Evolutionary conservation across 2,329 filamentous ascomycete genomes (phyloP).

Genomic region (Pseudocercospora macadamiae): DNA sequence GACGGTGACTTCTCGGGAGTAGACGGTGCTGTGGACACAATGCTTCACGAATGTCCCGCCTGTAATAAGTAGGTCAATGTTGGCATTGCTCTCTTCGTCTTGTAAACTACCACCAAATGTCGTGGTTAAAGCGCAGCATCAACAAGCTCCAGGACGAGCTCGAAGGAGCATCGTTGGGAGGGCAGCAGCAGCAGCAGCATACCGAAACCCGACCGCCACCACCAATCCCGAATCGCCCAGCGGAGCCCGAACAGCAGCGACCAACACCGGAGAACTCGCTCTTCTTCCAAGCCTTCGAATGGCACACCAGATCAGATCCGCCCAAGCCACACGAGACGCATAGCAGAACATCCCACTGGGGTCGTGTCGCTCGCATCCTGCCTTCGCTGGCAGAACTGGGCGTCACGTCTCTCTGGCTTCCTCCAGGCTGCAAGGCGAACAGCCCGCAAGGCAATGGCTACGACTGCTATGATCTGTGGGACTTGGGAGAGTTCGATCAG

Average conservation of each 20-base stretch:
- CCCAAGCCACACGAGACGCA: constrained; percentile 32
- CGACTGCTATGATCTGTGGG: constrained; percentile 64
- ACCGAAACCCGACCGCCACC: not conserved
- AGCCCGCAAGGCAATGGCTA: constrained; percentile 67
- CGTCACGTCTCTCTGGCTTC: constrained; percentile 67
- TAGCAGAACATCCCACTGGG: constrained; percentile 51
- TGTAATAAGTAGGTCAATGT: not conserved
- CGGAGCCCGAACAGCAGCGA: not conserved
- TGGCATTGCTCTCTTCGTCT: not conserved
- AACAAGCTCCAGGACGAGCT: constrained; percentile 12
- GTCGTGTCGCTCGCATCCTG: constrained; percentile 31
- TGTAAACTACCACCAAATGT: constrained; percentile 5
- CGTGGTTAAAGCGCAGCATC: constrained; percentile 14
- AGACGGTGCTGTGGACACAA: not conserved
- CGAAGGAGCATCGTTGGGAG: not conserved
- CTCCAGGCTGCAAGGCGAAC: constrained; percentile 71
- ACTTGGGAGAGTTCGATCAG: constrained; percentile 74
- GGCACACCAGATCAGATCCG: constrained; percentile 63
- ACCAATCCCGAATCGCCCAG: constrained; percentile 1
- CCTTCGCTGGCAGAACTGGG: constrained; percentile 52
- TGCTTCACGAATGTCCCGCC: not conserved
- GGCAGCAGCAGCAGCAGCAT: constrained; percentile 4
- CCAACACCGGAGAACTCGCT: constrained; percentile 43
- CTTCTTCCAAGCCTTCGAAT: constrained; percentile 73
- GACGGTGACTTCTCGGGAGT: constrained; percentile 4